A percentile compares a stretch with the other conserved stretches of the same genome.
Conservation (phyloP, 768 basidiomycete species). For the Leccinum truebloodii region DNA sequence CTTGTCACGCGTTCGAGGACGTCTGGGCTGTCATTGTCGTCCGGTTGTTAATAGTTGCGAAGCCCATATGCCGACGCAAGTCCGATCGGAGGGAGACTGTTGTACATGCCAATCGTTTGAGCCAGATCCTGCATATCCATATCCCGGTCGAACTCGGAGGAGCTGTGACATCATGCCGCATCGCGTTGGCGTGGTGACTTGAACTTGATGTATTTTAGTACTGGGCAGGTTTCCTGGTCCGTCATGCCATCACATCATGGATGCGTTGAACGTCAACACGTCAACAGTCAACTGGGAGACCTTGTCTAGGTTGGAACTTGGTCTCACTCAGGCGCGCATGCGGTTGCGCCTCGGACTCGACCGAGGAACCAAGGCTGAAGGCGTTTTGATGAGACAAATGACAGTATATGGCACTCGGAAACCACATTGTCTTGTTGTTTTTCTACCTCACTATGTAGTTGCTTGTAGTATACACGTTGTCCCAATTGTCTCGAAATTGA, state of each 20-base stretch:
- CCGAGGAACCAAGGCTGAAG: not conserved
- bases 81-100: not conserved
- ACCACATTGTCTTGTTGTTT: no score
- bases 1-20: not conserved
- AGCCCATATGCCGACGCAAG: not conserved
- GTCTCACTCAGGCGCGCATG: not conserved
- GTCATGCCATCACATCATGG: not conserved
- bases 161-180: not conserved
- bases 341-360: not conserved
- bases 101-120: no score
- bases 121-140: not conserved
- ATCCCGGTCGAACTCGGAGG: not conserved
- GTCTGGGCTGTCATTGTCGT: not conserved
- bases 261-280: not conserved
- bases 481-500: no score
- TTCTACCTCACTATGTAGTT: no score
- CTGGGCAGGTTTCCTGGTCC: not conserved
- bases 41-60: not conserved
- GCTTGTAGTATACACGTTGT: no score
- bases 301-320: not conserved
- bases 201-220: not conserved
- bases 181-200: not conserved
- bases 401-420: no score
- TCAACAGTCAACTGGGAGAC: not conserved
- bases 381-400: no score